phyloP scores from a whole-genome alignment of 75 land plant species.

The Cupressus sempervirens region DNA sequence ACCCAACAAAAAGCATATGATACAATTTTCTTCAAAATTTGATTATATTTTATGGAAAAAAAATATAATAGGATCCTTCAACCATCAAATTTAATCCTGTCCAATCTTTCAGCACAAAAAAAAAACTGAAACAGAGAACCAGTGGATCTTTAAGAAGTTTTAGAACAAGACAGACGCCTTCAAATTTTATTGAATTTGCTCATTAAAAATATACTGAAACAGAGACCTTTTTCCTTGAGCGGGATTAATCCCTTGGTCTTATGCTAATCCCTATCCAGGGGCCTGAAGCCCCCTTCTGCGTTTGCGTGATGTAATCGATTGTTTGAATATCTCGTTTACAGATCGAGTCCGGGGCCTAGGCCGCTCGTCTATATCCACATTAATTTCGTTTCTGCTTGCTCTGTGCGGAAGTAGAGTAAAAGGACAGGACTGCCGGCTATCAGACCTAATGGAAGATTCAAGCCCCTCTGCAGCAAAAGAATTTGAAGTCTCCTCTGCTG shows the following conservation, averaged over 20 bases:
- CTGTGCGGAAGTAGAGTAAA: neutral
- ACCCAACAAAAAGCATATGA: no score
- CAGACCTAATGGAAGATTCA: neutral
- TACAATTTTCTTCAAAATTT: no score
- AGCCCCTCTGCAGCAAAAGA: neutral
- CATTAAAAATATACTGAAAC: neutral
- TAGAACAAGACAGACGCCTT: no score
- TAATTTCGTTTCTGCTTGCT: neutral
- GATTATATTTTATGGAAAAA: no score
- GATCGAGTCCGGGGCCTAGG: neutral
- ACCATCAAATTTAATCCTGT: no score
- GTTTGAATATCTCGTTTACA: neutral
- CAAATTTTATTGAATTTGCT: no score
- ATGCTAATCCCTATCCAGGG: neutral
- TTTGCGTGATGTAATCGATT: neutral
- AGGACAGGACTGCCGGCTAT: neutral
- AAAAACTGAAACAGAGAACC: no score
- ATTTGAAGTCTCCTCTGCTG: neutral
- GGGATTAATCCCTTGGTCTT: neutral
- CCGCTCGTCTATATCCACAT: neutral
- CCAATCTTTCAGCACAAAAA: no score
- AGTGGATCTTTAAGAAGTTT: no score
- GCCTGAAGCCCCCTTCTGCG: neutral
- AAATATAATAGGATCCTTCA: no score
- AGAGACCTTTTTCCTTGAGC: neutral